These are phyloP conservation scores for Ophiostoma sp. DNA, from an alignment of 2,329 filamentous ascomycete genomes.

Conservation along the genomic window DNA sequence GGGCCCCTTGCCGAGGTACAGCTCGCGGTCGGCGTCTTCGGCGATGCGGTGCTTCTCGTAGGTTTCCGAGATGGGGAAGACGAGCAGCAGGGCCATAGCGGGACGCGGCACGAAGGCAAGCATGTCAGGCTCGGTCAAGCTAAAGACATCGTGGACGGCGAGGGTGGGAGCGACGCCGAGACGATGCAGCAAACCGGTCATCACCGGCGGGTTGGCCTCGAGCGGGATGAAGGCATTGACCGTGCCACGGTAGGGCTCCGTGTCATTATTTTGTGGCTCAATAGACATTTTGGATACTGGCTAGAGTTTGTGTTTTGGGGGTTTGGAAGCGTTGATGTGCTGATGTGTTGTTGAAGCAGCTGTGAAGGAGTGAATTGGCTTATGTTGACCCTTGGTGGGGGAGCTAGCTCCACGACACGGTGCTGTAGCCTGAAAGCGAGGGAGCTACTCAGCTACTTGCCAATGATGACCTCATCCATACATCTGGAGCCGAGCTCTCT, in stretches of 20 bases:
- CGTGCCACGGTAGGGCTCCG: conserved; percentile 1
- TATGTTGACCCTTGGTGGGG: not conserved
- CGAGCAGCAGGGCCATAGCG: conserved; percentile 79
- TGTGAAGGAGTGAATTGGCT: not conserved
- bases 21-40: conserved; percentile 61
- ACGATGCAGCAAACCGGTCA: conserved; percentile 74
- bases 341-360: not conserved
- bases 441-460: not conserved
- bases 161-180: conserved; percentile 77
- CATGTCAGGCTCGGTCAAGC: conserved; percentile 77
- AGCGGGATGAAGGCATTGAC: conserved; percentile 51
- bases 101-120: conserved; percentile 84
- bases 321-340: too few species aligned
- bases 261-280: not conserved
- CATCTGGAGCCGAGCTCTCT: not conserved
- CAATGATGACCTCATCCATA: not conserved
- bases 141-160: conserved; percentile 85
- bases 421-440: not conserved
- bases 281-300: not conserved
- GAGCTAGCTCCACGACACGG: not conserved
- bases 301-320: not conserved
- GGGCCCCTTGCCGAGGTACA: conserved; percentile 64
- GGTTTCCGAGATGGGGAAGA: conserved; percentile 75
- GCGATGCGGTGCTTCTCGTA: conserved; percentile 72
- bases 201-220: conserved; percentile 79